phyloP scores from a whole-genome alignment of 306 rosid species.

The Phaseolus lunatus region DNA sequence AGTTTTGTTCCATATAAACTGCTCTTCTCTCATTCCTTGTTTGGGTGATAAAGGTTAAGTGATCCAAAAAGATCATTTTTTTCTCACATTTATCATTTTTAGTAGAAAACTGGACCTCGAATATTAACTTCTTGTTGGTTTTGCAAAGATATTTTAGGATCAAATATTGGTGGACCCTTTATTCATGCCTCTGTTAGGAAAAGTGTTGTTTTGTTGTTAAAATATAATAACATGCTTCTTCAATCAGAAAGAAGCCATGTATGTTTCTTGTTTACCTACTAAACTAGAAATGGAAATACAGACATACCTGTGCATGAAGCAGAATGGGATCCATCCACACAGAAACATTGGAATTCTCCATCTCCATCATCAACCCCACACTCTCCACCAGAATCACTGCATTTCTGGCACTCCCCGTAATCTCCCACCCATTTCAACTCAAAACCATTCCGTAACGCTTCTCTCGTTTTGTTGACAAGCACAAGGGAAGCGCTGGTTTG shows the following conservation, averaged over 20 bases:
- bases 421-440: neutral
- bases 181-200: neutral
- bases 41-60: neutral
- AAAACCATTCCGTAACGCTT: neutral
- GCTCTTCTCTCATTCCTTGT: neutral
- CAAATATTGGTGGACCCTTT: neutral
- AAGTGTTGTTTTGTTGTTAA: neutral
- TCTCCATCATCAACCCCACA: conserved; percentile 30
- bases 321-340: conserved; percentile 31
- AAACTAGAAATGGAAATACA: neutral
- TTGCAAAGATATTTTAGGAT: too few relatives aligned
- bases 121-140: too few relatives aligned
- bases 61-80: neutral
- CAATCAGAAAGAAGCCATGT: neutral
- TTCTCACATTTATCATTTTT: too few relatives aligned
- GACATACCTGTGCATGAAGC: conserved; percentile 38
- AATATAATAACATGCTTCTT: neutral
- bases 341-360: conserved; percentile 45
- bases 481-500: neutral
- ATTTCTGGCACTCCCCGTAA: neutral
- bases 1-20: neutral
- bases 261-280: too few relatives aligned
- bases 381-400: conserved; percentile 20
- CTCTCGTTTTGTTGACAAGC: rapidly evolving
- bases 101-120: too few relatives aligned